These are phyloP conservation scores for Dryas octopetala DNA, from an alignment of 306 rosid genomes.

Conservation along the genomic window DNA sequence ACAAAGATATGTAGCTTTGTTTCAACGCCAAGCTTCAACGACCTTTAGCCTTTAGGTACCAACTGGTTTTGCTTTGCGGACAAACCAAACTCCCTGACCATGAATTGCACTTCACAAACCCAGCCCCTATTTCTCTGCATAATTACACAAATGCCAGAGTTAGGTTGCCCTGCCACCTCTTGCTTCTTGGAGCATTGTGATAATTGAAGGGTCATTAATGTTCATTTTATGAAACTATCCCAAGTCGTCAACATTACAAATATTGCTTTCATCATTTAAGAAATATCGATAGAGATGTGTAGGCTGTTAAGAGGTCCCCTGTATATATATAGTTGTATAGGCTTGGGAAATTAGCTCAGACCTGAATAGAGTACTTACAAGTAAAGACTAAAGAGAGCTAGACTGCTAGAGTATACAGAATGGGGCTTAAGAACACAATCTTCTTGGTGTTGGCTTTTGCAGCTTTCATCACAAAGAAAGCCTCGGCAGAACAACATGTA, in stretches of 20 bases:
- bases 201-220: constrained; percentile 2
- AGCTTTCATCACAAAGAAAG: constrained; percentile 32
- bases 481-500: constrained; percentile 46
- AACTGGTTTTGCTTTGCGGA: constrained; percentile 37
- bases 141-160: constrained; percentile 15
- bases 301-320: neutral
- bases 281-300: neutral
- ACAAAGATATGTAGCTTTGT: constrained; percentile 33
- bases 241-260: neutral
- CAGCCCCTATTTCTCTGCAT: neutral
- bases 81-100: constrained; percentile 33
- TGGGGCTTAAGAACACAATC: constrained; percentile 61
- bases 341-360: neutral
- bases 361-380: constrained; percentile 1
- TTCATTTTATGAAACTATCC: neutral
- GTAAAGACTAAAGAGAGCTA: neutral
- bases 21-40: constrained; percentile 48
- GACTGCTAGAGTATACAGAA: constrained; percentile 16
- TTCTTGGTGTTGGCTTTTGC: constrained; percentile 37
- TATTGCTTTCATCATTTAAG: neutral
- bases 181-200: neutral
- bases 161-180: neutral
- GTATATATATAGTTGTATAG: constrained; percentile 13
- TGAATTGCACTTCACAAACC: constrained; percentile 5
- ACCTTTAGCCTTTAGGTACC: constrained; percentile 8